These are phyloP conservation scores for Hygrophorus russula DNA, from an alignment of 768 basidiomycete species.

Conservation along the genomic window DNA sequence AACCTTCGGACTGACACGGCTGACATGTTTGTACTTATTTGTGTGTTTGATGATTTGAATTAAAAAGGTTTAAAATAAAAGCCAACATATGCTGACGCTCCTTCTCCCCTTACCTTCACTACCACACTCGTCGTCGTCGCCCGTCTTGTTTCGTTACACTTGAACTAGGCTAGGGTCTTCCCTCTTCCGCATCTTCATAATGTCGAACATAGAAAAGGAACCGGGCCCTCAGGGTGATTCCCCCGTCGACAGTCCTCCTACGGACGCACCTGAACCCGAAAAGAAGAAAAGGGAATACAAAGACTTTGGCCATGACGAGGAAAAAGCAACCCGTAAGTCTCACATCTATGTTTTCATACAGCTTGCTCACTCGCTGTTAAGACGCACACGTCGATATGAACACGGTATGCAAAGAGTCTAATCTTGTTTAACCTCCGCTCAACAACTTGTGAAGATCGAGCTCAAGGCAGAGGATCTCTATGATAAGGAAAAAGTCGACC, in stretches of 20 bases:
- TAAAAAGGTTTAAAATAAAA: no score
- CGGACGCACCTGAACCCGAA: slow-evolving; percentile 19
- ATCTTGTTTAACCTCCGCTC: neutral
- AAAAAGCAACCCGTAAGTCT: slow-evolving; percentile 55
- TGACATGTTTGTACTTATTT: no score
- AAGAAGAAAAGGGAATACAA: slow-evolving; percentile 78
- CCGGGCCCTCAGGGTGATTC: slow-evolving; percentile 40
- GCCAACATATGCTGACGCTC: no score
- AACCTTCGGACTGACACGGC: no score
- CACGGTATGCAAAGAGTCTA: slow-evolving; percentile 31
- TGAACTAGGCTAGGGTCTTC: neutral
- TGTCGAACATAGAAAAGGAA: slow-evolving; percentile 50
- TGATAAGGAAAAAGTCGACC: slow-evolving; percentile 98
- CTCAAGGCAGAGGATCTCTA: slow-evolving; percentile 90
- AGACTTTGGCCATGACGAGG: slow-evolving; percentile 68
- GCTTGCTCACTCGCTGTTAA: slow-evolving; percentile 17
- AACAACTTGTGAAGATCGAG: slow-evolving; percentile 47
- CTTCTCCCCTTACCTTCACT: no score
- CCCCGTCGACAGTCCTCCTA: slow-evolving; percentile 18
- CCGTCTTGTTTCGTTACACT: no score
- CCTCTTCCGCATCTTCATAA: slow-evolving; percentile 18
- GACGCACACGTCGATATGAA: slow-evolving; percentile 87
- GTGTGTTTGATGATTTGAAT: no score
- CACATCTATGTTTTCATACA: slow-evolving; percentile 3
- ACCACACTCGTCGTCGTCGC: no score